Percentiles rank a stretch among this genome's conserved stretches.
Conservation (phyloP, 78 protist species). For the Creolimax fragrantissima region DNA sequence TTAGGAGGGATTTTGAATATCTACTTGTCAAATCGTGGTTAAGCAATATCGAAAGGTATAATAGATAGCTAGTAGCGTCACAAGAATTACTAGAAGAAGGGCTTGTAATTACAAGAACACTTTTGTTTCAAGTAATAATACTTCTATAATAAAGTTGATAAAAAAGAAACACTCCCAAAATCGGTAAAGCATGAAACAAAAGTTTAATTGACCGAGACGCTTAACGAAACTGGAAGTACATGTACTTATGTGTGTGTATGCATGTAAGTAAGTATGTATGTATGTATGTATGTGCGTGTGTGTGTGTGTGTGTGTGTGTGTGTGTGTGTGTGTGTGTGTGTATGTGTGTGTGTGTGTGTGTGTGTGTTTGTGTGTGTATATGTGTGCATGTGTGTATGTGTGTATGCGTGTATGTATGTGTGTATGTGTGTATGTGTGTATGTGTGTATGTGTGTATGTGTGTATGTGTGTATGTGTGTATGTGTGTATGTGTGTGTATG, state of each 20-base stretch:
- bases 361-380: not conserved
- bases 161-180: too few relatives aligned
- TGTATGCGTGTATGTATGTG: not conserved
- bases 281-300: not conserved
- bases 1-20: too few relatives aligned
- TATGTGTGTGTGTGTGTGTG: not conserved
- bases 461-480: not conserved
- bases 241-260: not conserved
- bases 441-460: not conserved
- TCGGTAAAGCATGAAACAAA: too few relatives aligned
- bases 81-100: too few relatives aligned
- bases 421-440: not conserved
- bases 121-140: too few relatives aligned
- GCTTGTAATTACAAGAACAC: too few relatives aligned
- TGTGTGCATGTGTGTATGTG: not conserved
- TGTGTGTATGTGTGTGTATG: not conserved
- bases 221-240: too few relatives aligned
- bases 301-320: not conserved
- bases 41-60: too few relatives aligned
- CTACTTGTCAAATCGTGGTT: too few relatives aligned
- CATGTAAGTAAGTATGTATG: not conserved
- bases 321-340: not conserved
- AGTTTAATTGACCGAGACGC: too few relatives aligned
- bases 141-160: too few relatives aligned
- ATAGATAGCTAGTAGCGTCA: too few relatives aligned